Percentiles rank a stretch among this genome's conserved stretches.
phyloP scores from a whole-genome alignment of 78 protist genomes.

The Paulinella micropora region DNA sequence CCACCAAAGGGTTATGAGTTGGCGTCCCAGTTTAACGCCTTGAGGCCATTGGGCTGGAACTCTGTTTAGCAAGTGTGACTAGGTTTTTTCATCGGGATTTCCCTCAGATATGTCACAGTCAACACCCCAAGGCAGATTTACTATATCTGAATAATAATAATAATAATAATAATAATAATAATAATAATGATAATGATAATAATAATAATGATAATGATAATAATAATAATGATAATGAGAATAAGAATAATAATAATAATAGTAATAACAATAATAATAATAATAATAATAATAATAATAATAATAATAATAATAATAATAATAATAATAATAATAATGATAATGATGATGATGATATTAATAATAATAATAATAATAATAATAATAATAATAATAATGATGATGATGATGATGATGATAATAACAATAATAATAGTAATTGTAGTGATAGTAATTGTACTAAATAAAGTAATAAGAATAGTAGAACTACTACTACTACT shows the following conservation, averaged over 20 bases:
- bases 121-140: no score
- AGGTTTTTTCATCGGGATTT: no score
- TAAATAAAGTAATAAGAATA: not conserved
- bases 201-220: not conserved
- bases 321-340: not conserved
- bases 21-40: no score
- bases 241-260: no score
- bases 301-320: not conserved
- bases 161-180: not conserved
- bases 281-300: not conserved
- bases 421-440: not conserved
- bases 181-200: not conserved
- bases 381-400: not conserved
- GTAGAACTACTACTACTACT: no score
- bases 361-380: not conserved
- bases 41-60: no score
- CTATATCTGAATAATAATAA: no score
- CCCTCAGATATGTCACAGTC: no score
- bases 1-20: no score
- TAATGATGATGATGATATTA: not conserved
- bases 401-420: not conserved
- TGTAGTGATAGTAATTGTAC: not conserved
- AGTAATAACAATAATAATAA: not conserved
- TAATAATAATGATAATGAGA: no score
- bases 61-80: no score